Percentiles rank a stretch among this genome's conserved stretches.
Conservation (phyloP, 2,329 filamentous ascomycete species). For the Aschersonia sp. region DNA sequence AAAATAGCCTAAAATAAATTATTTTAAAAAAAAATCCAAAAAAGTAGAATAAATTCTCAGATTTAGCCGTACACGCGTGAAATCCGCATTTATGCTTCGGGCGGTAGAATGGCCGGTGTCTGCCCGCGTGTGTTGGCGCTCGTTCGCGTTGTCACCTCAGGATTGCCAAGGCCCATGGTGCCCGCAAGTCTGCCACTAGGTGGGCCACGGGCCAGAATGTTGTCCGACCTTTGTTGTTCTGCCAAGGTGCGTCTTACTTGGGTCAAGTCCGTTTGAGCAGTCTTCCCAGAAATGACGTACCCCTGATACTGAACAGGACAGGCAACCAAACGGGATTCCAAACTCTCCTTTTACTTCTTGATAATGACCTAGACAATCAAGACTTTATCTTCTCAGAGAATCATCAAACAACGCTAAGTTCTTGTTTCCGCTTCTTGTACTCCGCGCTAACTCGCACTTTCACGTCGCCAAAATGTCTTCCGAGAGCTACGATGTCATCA, state of each 20-base stretch:
- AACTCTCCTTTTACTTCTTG: neutral
- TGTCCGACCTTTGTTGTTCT: neutral
- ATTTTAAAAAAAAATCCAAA: too few species aligned
- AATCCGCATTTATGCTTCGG: neutral
- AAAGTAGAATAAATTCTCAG: too few species aligned
- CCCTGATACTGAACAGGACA: neutral
- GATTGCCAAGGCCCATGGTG: neutral
- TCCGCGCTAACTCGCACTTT: neutral
- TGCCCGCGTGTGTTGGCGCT: neutral
- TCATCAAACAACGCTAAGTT: neutral
- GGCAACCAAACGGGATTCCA: neutral
- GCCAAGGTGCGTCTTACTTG: neutral
- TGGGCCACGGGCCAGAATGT: neutral
- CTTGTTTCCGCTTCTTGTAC: neutral
- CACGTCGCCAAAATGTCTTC: conserved; percentile 16
- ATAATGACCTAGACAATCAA: neutral
- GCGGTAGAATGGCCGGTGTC: neutral
- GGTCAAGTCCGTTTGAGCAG: neutral
- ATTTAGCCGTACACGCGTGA: neutral
- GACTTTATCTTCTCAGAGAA: neutral
- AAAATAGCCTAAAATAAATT: too few species aligned
- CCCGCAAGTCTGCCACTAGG: neutral
- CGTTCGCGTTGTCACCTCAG: neutral
- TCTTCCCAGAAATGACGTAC: neutral
- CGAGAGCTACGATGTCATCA: conserved; percentile 10